A percentile compares a stretch with the other conserved stretches of the same genome.
phyloP scores from a whole-genome alignment of 106 monocot species.

The Hemerocallis citrina region DNA sequence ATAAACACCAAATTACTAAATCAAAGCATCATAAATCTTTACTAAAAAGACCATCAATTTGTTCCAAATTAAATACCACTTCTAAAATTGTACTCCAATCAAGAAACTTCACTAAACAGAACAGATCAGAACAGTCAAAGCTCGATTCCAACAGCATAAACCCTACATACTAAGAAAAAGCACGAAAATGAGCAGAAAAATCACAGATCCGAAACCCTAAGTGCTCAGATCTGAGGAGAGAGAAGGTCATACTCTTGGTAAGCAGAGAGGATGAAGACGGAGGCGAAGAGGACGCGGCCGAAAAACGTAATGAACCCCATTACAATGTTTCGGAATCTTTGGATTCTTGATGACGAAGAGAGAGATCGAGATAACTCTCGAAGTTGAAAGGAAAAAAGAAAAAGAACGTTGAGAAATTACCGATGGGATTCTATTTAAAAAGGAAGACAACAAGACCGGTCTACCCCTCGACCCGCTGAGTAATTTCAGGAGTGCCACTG shows the following conservation, averaged over 20 bases:
- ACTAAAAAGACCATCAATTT: no score
- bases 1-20: no score
- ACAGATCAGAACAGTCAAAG: neutral
- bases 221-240: conserved; percentile 1
- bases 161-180: neutral
- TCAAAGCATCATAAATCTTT: no score
- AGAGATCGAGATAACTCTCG: conserved; percentile 1
- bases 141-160: neutral
- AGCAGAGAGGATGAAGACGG: conserved; percentile 22
- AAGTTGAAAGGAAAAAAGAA: neutral
- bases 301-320: conserved; percentile 27
- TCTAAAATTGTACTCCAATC: no score
- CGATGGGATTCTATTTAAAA: neutral
- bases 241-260: conserved; percentile 21
- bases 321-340: neutral
- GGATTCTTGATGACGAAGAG: neutral
- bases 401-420: neutral
- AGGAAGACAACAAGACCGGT: neutral
- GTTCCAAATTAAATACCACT: no score
- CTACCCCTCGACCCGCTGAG: conserved; percentile 5
- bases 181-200: neutral
- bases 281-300: conserved; percentile 23
- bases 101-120: no score
- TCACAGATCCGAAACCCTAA: conserved; percentile 1
- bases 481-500: conserved; percentile 3